Percentiles rank a stretch among this genome's conserved stretches.
These are phyloP conservation scores for Suillus brevipes DNA, from an alignment of 768 basidiomycete genomes.

Conservation along the genomic window DNA sequence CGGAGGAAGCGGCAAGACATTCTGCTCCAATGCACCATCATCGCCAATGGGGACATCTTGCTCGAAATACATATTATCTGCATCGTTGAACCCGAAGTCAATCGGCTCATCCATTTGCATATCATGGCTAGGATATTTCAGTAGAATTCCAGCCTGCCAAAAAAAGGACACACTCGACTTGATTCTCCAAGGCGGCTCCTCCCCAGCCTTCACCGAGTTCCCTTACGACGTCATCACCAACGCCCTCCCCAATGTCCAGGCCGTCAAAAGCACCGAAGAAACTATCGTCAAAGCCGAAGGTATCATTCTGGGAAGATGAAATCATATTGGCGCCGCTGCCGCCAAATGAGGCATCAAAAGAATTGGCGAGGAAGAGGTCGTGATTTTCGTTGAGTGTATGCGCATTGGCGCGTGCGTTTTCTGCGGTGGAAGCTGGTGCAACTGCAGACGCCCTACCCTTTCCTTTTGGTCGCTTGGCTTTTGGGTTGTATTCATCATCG, in stretches of 20 bases:
- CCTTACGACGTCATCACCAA: constrained; percentile 73
- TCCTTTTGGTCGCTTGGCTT: constrained; percentile 24
- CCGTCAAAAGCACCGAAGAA: constrained; percentile 54
- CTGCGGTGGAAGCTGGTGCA: constrained; percentile 33
- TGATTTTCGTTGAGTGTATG: constrained; percentile 75
- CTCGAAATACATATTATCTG: constrained; percentile 6
- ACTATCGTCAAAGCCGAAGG: constrained; percentile 53
- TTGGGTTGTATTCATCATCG: constrained; percentile 56
- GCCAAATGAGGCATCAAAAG: constrained; percentile 62
- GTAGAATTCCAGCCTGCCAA: background rate
- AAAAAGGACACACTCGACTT: constrained; percentile 19
- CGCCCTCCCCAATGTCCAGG: constrained; percentile 54
- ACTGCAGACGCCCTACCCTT: constrained; percentile 27
- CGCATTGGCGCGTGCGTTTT: constrained; percentile 48
- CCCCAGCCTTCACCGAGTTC: constrained; percentile 78
- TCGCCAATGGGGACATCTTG: background rate
- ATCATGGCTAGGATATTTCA: background rate
- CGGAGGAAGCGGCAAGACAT: background rate
- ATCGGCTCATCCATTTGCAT: constrained; percentile 14
- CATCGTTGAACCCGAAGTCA: constrained; percentile 12
- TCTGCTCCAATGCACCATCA: background rate
- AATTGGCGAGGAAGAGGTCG: constrained; percentile 63
- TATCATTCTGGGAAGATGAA: constrained; percentile 59
- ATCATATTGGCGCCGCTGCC: constrained; percentile 34
- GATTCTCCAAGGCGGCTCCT: constrained; percentile 30